A percentile compares a stretch with the other conserved stretches of the same genome.
Evolutionary conservation across 805 yeast genomes (phyloP).

Genomic region (Debaryomyces tyrocola): DNA sequence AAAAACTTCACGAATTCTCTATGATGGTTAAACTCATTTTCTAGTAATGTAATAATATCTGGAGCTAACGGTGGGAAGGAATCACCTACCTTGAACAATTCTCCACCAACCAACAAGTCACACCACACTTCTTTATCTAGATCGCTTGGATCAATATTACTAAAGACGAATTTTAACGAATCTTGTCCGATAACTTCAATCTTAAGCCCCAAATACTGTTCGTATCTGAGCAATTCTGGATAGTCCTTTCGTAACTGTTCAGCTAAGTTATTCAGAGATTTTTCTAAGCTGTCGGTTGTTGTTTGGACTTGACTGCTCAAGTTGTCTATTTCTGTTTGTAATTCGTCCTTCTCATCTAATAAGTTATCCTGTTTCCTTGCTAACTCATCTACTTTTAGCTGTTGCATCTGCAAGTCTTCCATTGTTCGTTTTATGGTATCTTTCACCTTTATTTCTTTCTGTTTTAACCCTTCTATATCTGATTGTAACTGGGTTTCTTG

Average conservation of each 20-base stretch:
- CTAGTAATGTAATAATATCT: conserved; percentile 12
- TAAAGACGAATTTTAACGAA: conserved; percentile 48
- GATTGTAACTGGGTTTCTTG: conserved; percentile 29
- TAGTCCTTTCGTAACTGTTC: conserved; percentile 47
- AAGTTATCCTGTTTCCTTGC: conserved; percentile 34
- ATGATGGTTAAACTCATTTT: conserved; percentile 23
- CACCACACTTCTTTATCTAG: conserved; percentile 42
- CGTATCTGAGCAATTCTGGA: conserved; percentile 54
- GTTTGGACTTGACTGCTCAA: conserved; percentile 12
- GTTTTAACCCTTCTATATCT: conserved; percentile 28
- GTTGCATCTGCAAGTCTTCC: conserved; percentile 28
- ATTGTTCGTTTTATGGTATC: conserved; percentile 23
- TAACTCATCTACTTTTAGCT: conserved; percentile 34
- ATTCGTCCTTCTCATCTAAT: conserved; percentile 20
- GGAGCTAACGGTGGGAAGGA: conserved; percentile 38
- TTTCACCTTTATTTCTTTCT: conserved; percentile 25
- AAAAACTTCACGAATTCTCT: conserved; percentile 27
- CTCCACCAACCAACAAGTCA: conserved; percentile 46
- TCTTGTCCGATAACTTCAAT: conserved; percentile 52
- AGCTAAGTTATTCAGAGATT: conserved; percentile 33
- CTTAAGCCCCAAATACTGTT: conserved; percentile 52
- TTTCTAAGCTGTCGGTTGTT: conserved; percentile 17
- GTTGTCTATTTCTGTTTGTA: conserved; percentile 26
- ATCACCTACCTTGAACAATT: conserved; percentile 35
- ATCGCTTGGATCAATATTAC: conserved; percentile 46